A percentile compares a stretch with the other conserved stretches of the same genome.
Evolutionary conservation across 2,329 filamentous ascomycete genomes (phyloP).

Genomic region (Nemania bipapillata): DNA sequence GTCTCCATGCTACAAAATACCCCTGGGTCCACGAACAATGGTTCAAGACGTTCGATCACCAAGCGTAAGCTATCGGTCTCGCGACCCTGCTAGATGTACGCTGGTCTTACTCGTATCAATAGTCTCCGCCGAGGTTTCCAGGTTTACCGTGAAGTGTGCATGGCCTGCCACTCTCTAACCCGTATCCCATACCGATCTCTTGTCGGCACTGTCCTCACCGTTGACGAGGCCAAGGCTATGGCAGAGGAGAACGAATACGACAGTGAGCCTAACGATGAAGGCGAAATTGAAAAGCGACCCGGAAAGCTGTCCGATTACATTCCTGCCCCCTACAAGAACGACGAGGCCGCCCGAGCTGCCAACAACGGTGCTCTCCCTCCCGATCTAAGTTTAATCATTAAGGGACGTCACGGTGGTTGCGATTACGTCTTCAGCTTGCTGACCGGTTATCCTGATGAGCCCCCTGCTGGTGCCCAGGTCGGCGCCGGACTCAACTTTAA

Average conservation of each 20-base stretch:
- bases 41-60: conserved; percentile 96
- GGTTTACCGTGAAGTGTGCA: conserved; percentile 98
- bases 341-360: conserved; percentile 95
- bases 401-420: conserved; percentile 96
- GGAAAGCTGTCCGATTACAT: conserved; percentile 99
- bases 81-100: neutral
- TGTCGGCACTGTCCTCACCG: conserved; percentile 91
- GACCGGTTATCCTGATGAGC: conserved; percentile 96
- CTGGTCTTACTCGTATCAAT: conserved; percentile 31
- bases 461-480: conserved; percentile 86
- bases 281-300: conserved; percentile 96
- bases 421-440: conserved; percentile 98
- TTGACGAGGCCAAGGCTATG: conserved; percentile 96
- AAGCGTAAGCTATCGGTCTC: conserved; percentile 74
- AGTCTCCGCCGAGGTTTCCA: conserved; percentile 99
- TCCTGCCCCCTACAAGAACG: conserved; percentile 95
- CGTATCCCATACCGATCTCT: conserved; percentile 93
- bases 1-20: conserved; percentile 90
- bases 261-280: conserved; percentile 95
- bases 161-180: conserved; percentile 94
- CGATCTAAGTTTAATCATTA: conserved; percentile 96
- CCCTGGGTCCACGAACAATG: conserved; percentile 95
- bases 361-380: conserved; percentile 98
- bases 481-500: conserved; percentile 98
- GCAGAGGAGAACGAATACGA: conserved; percentile 99